A percentile compares a stretch with the other conserved stretches of the same genome.
Evolutionary conservation across 202 grass and related monocot species (phyloP).

Genomic region (Zizania palustris): DNA sequence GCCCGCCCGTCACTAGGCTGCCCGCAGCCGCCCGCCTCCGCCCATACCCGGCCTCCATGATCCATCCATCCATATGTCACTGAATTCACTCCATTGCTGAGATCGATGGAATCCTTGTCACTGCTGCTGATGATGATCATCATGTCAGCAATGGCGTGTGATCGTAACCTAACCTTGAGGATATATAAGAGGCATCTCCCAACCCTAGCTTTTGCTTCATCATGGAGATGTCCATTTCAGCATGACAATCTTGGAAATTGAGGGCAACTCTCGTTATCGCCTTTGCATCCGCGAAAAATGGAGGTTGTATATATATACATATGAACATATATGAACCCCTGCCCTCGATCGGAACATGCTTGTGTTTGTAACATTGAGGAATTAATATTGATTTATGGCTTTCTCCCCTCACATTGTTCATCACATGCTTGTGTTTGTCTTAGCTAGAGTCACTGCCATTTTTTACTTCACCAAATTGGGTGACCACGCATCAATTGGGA

Average conservation of each 20-base stretch:
- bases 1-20: too few species aligned
- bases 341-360: too few species aligned
- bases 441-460: slow-evolving; percentile 16
- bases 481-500: slow-evolving; percentile 32
- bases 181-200: slow-evolving; percentile 17
- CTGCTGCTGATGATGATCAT: slow-evolving; percentile 21
- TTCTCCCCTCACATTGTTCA: slow-evolving; percentile 38
- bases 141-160: slow-evolving; percentile 38
- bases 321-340: too few species aligned
- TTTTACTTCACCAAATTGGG: slow-evolving; percentile 7
- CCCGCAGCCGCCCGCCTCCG: too few species aligned
- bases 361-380: too few species aligned
- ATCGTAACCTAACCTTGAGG: slow-evolving; percentile 21
- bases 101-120: slow-evolving; percentile 18
- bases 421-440: slow-evolving; percentile 26
- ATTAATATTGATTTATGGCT: too few species aligned
- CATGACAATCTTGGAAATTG: slow-evolving; percentile 15
- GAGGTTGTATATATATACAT: neutral
- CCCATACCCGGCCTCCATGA: too few species aligned
- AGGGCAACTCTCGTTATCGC: neutral
- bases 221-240: slow-evolving; percentile 27
- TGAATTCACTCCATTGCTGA: slow-evolving; percentile 18
- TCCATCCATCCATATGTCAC: neutral
- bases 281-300: slow-evolving; percentile 39
- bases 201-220: slow-evolving; percentile 29